Base-by-base conservation (phyloP, 148 eudicot species). In the Fagopyrum tataricum region DNA sequence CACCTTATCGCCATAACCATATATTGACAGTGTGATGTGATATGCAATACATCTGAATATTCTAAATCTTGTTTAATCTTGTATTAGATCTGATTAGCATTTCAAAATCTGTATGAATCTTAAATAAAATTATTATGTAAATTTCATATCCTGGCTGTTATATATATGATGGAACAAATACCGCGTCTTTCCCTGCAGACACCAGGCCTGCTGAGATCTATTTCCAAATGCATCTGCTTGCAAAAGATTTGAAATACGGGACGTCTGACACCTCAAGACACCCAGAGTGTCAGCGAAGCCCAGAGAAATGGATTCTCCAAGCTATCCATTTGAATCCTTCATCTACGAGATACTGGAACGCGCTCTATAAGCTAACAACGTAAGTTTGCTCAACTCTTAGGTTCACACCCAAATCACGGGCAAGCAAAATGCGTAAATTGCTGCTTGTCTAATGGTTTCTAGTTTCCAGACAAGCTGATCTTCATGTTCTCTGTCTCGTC, bases 271-370 rank as follows among this genome's bases (percentile, higher is more conserved):
- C 80, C 51, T 75, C 77, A 4, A 70, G 85, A 5, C 75, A 73
- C 58, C 73, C 56, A 15, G 85, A 84, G 47, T 73, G 72, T 24
- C 61, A 72, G 73, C 80, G 77, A 69, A 82, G 49, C 76, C 77
- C 90, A 18, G 79, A 66, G 71, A 84, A 71, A 75, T 93, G 87
- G 90, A 76, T 91, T 78, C 84, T 91, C 74, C 85, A 82, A 67
- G 91, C 98, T 79, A 86, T 91, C 55, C 98, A 91, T 83, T 67
- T 83, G 81, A 89, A 93, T 73, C 98, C 98, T 20, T 86, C 90
- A 61, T 91, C 91, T 80, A 62, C 77, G 53, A 89, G 97, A 81
- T 93, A 93, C 82, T 89, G 97, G 98, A 87, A 74, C 78, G 83
- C 77, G 44, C 77, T 90, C 75, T 77, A 53, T 72, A 86, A 84